Percentiles rank a stretch among this genome's conserved stretches.
Evolutionary conservation across 257 asterid genomes (phyloP).

Genomic region (Coffea eugenioides): DNA sequence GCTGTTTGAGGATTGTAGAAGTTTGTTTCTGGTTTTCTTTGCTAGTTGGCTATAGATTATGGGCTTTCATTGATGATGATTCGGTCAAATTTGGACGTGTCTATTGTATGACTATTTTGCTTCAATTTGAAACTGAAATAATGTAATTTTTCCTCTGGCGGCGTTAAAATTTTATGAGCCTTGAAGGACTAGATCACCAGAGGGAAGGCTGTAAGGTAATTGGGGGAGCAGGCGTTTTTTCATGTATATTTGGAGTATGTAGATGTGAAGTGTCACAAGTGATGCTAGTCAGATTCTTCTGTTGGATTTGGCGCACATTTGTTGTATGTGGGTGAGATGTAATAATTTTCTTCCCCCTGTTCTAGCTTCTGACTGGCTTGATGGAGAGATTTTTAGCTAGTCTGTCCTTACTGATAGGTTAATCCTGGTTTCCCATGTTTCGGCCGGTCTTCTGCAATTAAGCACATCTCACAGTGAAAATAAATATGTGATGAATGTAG

Average conservation of each 20-base stretch:
- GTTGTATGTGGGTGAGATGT: background rate
- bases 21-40: background rate
- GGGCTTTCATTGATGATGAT: background rate
- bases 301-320: background rate
- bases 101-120: background rate
- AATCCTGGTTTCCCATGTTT: background rate
- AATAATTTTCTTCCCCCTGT: background rate
- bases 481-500: background rate
- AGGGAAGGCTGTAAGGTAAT: background rate
- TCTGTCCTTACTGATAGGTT: background rate
- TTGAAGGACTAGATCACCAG: background rate
- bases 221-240: background rate
- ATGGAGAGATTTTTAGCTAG: background rate
- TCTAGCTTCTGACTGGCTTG: background rate
- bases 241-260: background rate
- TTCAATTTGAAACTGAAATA: background rate
- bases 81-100: background rate
- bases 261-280: background rate
- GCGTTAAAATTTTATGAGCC: background rate
- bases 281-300: background rate
- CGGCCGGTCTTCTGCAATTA: too few species aligned
- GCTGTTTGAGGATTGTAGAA: background rate
- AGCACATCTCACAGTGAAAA: background rate
- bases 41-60: background rate
- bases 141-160: background rate